Evolutionary conservation across 306 rosid species (phyloP), one percentile per base, ranked within the genome.

Genomic region (Citrullus mucosospermus): DNA sequence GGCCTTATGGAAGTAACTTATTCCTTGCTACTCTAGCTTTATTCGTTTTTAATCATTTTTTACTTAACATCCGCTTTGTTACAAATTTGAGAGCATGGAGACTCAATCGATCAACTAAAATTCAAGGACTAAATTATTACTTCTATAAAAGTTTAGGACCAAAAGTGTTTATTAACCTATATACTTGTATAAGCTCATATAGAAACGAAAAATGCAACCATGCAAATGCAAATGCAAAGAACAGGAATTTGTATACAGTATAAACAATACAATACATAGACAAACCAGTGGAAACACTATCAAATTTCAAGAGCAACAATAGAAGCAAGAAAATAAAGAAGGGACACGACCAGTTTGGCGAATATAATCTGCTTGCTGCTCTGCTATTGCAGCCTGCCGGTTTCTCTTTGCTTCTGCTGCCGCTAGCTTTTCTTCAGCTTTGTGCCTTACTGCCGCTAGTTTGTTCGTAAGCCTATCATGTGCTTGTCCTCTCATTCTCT

Each of bases 361-460:
- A 80, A 92, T 90, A 44, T 90, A 84, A 30, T 89, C 91, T 0
- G 91, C 90, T 85, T 92, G 93, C 80, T 88, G 92, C 79, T 92
- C 98, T 1, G 96, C 88, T 86, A 85, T 92, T 32, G 88, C 85
- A 54, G 95, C 98, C 84, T 88, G 84, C 76, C 75, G 82, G 82
- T 85, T 89, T 87, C 88, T 89, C 86, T 86, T 86, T 46, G 92
- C 88, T 82, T 90, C 98, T 0, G 98, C 96, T 1, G 82, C 87
- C 43, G 92, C 96, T 87, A 93, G 86, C 81, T 90, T 94, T 80
- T 89, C 96, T 85, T 94, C 96, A n/a, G 98, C 97, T 81, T 86
- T 90, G 84, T 87, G 92, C 82, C 91, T 89, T 30, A 90, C 92
- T 32, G 87, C 83, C 30, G 98, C 97, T 67, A 94, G 76, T 84